Evolutionary conservation across 192 early-diverging fungal genomes (phyloP), one percentile per base, ranked within the genome.

Genomic region (Linnemannia schmuckeri): DNA sequence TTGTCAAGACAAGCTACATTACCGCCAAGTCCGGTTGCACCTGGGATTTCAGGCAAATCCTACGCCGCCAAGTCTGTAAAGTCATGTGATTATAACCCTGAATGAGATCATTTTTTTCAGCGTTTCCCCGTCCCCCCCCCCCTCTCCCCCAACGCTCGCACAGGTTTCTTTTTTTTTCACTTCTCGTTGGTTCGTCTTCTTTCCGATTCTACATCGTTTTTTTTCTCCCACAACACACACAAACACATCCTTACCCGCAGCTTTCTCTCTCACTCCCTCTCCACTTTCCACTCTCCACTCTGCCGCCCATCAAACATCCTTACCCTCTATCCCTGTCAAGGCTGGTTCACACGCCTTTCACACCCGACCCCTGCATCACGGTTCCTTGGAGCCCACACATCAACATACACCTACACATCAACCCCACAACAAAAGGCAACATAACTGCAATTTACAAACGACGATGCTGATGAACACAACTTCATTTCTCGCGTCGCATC

Each of bases 401-500:
- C 27, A 27, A 27, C n/a, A 9, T 3, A 33, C 30, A 37, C 10
- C n/a, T 30, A 30, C 49, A 22, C 49, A 22, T 20, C 61, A 33
- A 66, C n/a, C 27, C 27, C 61, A 15, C 27, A n/a, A 30, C n/a
- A 27, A 27, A 66, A 8, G 15, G 33, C 57, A n/a, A 27, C 57
- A 30, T 2, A 33, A 27, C 30, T 27, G 33, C 61, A 15, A 15
- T n/a, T 24, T 44, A 24, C 41, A 71, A 72, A 20, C 49, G 47
- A 33, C 30, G 41, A 81, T 87, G 80, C 33, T 87, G 72, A 81
- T 87, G 79, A 87, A 80, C 68, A 78, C 85, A 46, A 78, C 85
- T 13, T 78, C 85, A 33, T 87, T 87, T 27, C 61, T 87, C n/a
- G 61, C 72, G 22, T 81, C 85, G 13, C 85, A 87, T 5, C 7